Conservation (phyloP, 768 basidiomycete genomes). For the Tulasnella sp. region DNA sequence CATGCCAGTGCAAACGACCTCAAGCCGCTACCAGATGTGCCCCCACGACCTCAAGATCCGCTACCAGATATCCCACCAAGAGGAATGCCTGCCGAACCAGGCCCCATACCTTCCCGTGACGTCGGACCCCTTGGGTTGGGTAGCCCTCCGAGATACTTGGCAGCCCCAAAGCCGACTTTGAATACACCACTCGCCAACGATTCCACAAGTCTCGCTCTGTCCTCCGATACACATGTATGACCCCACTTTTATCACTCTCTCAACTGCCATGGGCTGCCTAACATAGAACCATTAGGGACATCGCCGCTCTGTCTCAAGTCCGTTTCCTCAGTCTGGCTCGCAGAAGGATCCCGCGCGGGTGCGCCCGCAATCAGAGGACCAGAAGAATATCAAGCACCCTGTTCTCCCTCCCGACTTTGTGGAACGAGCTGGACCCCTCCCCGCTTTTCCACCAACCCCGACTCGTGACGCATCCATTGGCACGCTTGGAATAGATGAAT, state of each 20-base stretch:
- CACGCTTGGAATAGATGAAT: background rate
- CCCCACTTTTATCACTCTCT: background rate
- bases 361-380: conserved; percentile 5
- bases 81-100: background rate
- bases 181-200: background rate
- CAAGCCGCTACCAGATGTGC: background rate
- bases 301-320: background rate
- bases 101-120: background rate
- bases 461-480: background rate
- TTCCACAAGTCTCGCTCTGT: background rate
- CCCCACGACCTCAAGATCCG: background rate
- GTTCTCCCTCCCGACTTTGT: background rate
- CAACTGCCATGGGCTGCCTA: background rate
- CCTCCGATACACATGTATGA: background rate
- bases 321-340: background rate
- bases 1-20: background rate
- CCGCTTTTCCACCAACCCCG: background rate
- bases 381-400: background rate
- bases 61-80: background rate
- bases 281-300: background rate
- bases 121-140: background rate
- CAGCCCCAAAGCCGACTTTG: background rate
- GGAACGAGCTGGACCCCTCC: background rate
- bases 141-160: background rate
- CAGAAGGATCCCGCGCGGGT: background rate